These are phyloP conservation scores for Oryza brachyantha DNA, from an alignment of 176 grass and related monocot species.

Conservation along the genomic window DNA sequence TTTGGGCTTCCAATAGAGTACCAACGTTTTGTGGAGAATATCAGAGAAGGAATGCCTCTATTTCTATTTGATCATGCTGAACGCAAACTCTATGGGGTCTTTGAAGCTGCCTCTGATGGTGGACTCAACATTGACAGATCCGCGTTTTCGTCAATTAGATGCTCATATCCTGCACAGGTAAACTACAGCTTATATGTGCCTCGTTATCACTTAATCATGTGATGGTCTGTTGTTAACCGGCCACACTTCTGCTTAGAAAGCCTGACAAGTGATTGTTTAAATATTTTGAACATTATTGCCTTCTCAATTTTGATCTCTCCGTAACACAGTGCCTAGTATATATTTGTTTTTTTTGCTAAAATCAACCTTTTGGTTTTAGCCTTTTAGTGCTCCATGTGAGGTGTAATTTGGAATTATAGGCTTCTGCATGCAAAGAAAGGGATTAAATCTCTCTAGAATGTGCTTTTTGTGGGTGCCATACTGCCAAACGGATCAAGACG, in stretches of 20 bases:
- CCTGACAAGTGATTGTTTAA: not conserved
- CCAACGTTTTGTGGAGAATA: constrained; percentile 35
- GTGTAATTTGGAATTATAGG: not conserved
- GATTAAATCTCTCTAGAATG: not conserved
- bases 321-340: not conserved
- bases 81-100: constrained; percentile 57
- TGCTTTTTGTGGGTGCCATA: not conserved
- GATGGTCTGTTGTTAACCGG: not conserved
- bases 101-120: constrained; percentile 52
- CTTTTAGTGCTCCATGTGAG: not conserved
- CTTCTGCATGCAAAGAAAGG: not conserved
- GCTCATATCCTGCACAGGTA: constrained; percentile 62
- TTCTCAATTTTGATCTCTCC: not conserved
- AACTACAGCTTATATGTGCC: not conserved
- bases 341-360: not conserved
- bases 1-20: constrained; percentile 42
- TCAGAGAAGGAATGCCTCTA: constrained; percentile 53
- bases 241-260: not conserved
- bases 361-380: not conserved
- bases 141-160: constrained; percentile 7
- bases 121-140: constrained; percentile 41
- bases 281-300: not conserved
- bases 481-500: not conserved
- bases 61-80: constrained; percentile 61
- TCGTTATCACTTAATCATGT: not conserved